phyloP scores from a whole-genome alignment of 441 rosid species.

The Breynia disticha region DNA sequence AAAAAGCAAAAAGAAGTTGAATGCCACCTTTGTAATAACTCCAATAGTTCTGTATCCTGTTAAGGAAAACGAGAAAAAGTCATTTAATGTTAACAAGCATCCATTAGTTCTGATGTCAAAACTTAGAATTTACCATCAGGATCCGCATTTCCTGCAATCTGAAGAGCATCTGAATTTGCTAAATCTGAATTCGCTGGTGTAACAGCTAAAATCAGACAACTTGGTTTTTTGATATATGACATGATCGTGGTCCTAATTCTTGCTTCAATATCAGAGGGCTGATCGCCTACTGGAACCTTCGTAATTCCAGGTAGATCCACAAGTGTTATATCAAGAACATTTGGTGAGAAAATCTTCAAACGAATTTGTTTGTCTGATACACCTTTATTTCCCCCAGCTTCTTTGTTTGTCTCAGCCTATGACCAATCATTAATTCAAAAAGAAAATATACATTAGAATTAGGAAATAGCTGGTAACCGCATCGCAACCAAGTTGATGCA shows the following conservation, averaged over 20 bases:
- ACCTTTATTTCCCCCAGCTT: slow-evolving; percentile 74
- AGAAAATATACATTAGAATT: background rate
- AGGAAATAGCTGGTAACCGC: background rate
- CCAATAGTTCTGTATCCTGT: slow-evolving; percentile 82
- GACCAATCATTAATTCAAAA: slow-evolving; percentile 4
- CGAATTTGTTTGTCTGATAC: slow-evolving; percentile 82
- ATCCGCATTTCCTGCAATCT: slow-evolving; percentile 80
- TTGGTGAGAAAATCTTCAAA: slow-evolving; percentile 75
- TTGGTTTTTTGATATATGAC: slow-evolving; percentile 77
- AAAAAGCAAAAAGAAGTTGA: slow-evolving; percentile 13
- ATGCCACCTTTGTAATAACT: slow-evolving; percentile 65
- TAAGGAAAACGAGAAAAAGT: slow-evolving; percentile 9
- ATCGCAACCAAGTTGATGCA: background rate
- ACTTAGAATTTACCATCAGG: slow-evolving; percentile 55
- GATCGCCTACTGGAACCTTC: slow-evolving; percentile 93
- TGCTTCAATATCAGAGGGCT: slow-evolving; percentile 84
- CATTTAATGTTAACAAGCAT: slow-evolving; percentile 1
- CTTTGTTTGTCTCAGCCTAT: slow-evolving; percentile 73
- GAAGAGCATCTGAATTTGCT: slow-evolving; percentile 93
- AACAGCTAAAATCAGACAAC: slow-evolving; percentile 79
- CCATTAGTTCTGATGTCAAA: slow-evolving; percentile 4
- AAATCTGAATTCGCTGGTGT: slow-evolving; percentile 85
- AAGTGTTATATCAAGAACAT: slow-evolving; percentile 84
- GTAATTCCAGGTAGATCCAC: slow-evolving; percentile 93
- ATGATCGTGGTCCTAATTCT: slow-evolving; percentile 86